A percentile compares a stretch with the other conserved stretches of the same genome.
Conservation (phyloP, 805 yeast species). For the Zygotorulaspora chibaensis region DNA sequence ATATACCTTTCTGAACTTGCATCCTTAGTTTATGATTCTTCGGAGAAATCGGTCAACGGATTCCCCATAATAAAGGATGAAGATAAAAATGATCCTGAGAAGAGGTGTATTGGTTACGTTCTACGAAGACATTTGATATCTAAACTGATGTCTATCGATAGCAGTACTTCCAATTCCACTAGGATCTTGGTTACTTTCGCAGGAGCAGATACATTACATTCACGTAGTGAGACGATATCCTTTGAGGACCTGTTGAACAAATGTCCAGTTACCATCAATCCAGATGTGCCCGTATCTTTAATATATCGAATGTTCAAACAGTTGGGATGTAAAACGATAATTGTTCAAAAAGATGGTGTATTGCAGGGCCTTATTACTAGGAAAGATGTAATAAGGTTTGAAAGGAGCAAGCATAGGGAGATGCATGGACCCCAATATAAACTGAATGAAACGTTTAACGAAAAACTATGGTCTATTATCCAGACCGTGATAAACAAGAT, state of each 20-base stretch:
- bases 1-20: conserved; percentile 27
- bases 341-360: conserved; percentile 58
- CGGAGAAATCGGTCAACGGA: conserved; percentile 39
- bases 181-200: conserved; percentile 8
- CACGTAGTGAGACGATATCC: conserved; percentile 24
- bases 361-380: conserved; percentile 76
- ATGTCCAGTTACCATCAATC: conserved; percentile 59
- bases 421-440: conserved; percentile 27
- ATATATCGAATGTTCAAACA: conserved; percentile 66
- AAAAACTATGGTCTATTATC: conserved; percentile 23
- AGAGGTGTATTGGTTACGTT: conserved; percentile 39
- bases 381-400: conserved; percentile 74
- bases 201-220: conserved; percentile 3
- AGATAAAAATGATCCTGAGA: conserved; percentile 32
- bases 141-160: conserved; percentile 17
- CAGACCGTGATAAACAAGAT: conserved; percentile 16
- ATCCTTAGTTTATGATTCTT: conserved; percentile 24
- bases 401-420: conserved; percentile 35
- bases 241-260: conserved; percentile 36
- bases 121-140: conserved; percentile 25
- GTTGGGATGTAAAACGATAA: conserved; percentile 72
- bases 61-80: conserved; percentile 51
- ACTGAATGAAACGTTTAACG: conserved; percentile 23
- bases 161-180: conserved; percentile 19
- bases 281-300: conserved; percentile 52